Conservation (phyloP, 768 basidiomycete genomes). For the Mycena indigotica region DNA sequence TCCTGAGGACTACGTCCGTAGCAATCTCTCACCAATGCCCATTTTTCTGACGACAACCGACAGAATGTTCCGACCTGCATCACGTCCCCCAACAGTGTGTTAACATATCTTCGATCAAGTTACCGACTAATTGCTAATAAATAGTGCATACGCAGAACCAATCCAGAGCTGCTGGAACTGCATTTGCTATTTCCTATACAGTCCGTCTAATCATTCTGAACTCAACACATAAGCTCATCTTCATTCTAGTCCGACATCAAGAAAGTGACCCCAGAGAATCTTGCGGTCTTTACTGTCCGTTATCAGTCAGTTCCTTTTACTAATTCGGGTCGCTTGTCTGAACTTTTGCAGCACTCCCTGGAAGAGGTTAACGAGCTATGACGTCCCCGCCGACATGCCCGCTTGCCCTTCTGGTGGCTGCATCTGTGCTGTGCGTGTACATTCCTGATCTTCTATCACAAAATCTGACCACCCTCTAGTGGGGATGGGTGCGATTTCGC, state of each 20-base stretch:
- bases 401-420: slow-evolving; percentile 53
- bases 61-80: slow-evolving; percentile 47
- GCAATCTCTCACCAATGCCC: not conserved
- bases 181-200: slow-evolving; percentile 57
- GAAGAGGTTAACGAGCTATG: slow-evolving; percentile 49
- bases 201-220: slow-evolving; percentile 27
- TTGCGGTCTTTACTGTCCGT: slow-evolving; percentile 54
- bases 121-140: not conserved
- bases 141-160: slow-evolving; percentile 57
- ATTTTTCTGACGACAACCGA: slow-evolving; percentile 3
- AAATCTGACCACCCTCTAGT: slow-evolving; percentile 33
- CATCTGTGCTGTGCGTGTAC: slow-evolving; percentile 48
- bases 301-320: slow-evolving; percentile 42
- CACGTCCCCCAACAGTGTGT: slow-evolving; percentile 50
- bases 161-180: slow-evolving; percentile 54
- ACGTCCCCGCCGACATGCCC: slow-evolving; percentile 52
- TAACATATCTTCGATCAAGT: not conserved
- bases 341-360: slow-evolving; percentile 48
- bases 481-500: slow-evolving; percentile 49
- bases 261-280: slow-evolving; percentile 48
- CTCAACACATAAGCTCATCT: slow-evolving; percentile 1
- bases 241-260: slow-evolving; percentile 46
- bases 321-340: not conserved
- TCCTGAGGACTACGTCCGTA: slow-evolving; percentile 48
- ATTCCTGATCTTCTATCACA: slow-evolving; percentile 1